Evolutionary conservation across 2,329 filamentous ascomycete genomes (phyloP).

Genomic region (Tolypocladium guangdongense): DNA sequence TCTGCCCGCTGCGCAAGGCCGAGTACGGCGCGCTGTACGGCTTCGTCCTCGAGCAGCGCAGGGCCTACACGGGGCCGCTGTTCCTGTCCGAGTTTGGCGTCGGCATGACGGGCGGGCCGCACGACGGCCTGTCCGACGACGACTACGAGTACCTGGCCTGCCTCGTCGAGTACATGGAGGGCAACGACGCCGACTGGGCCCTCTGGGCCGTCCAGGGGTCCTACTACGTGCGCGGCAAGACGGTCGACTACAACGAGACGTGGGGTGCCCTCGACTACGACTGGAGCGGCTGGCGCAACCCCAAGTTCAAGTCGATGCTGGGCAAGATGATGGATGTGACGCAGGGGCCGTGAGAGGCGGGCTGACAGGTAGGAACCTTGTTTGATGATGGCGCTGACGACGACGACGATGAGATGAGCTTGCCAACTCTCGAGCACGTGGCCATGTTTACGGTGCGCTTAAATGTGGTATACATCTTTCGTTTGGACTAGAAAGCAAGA

Average conservation of each 20-base stretch:
- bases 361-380: neutral
- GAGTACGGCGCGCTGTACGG: conserved; percentile 37
- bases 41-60: conserved; percentile 38
- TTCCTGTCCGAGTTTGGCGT: conserved; percentile 50
- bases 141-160: conserved; percentile 40
- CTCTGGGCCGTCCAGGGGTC: conserved; percentile 48
- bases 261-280: conserved; percentile 38
- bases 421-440: neutral
- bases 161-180: conserved; percentile 38
- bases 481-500: neutral
- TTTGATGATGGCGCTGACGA: neutral
- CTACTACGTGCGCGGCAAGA: conserved; percentile 44
- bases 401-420: neutral
- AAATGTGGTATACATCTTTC: neutral
- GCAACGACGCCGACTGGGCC: conserved; percentile 49
- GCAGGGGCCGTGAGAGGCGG: conserved; percentile 18
- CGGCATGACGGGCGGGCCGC: conserved; percentile 30
- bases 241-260: conserved; percentile 38
- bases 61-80: conserved; percentile 40
- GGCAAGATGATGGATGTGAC: conserved; percentile 28
- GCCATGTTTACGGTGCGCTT: neutral
- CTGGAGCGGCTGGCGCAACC: conserved; percentile 28
- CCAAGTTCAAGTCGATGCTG: conserved; percentile 21
- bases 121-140: conserved; percentile 30
- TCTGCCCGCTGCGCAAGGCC: conserved; percentile 30